Conservation (phyloP, 306 rosid genomes). For the Spatholobus suberectus region DNA sequence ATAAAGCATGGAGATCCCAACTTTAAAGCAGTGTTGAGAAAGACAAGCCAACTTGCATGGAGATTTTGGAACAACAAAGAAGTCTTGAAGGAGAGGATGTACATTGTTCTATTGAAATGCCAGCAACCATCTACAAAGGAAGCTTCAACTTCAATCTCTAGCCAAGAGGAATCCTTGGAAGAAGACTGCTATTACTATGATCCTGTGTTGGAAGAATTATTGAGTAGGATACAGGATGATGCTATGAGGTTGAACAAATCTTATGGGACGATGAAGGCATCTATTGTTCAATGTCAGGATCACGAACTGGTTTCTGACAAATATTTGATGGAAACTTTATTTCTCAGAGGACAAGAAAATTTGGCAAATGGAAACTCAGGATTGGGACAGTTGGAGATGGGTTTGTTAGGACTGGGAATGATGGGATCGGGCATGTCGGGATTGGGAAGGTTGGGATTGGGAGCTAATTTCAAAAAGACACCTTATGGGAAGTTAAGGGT, state of each 20-base stretch:
- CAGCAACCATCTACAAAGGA: not conserved
- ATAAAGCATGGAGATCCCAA: slow-evolving; percentile 2
- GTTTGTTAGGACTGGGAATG: not conserved
- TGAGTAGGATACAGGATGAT: slow-evolving; percentile 1
- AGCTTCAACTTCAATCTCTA: not conserved
- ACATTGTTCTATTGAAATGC: slow-evolving; percentile 11
- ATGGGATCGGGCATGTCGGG: too few relatives aligned
- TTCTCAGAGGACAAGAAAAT: not conserved
- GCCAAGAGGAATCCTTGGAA: too few relatives aligned
- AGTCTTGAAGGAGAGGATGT: not conserved
- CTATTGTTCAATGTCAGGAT: not conserved
- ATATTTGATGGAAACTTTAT: not conserved
- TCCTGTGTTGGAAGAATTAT: not conserved
- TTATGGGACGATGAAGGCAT: slow-evolving; percentile 18
- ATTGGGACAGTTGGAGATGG: not conserved
- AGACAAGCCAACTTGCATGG: not conserved
- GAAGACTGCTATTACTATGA: too few relatives aligned
- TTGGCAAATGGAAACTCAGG: not conserved
- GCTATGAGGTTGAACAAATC: slow-evolving; percentile 16
- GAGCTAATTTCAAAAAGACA: not conserved
- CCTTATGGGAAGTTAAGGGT: slow-evolving; percentile 26
- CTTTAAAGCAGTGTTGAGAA: slow-evolving; percentile 2
- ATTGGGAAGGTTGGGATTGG: not conserved
- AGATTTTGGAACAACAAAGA: not conserved
- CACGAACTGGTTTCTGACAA: not conserved